Base-by-base conservation (phyloP, 2,329 filamentous ascomycete genomes). In the Xylariales sp. region DNA sequence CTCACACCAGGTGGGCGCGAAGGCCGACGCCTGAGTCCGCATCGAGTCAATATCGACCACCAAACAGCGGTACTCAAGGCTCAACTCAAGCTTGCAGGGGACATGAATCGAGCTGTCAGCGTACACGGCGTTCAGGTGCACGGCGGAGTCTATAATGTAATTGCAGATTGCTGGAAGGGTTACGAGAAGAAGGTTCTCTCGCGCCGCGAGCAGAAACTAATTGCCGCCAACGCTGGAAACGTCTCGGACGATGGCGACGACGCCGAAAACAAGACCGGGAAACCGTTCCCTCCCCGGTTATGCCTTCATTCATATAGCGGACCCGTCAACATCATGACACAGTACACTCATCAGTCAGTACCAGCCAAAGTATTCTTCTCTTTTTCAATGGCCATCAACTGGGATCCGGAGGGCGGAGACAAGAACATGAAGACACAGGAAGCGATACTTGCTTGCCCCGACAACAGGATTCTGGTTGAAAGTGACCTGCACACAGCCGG, bases 291-390 rank as follows among this genome's bases (percentile, higher is more conserved):
- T 4, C 89, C 90, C 1, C 73, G 90, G 7, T 84, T 97, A 58
- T 98, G 93, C 57, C 78, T 98, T 45, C 93, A 98, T 63, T 96
- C 90, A 0, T 98, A 89, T 63, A 94, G 86, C 35, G 91, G 88
- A 0, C 76, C 84, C 5, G 71, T 79, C 9, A 82, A 93, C 43
- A 75, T 83, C 22, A 66, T 96, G 27, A 82, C 77, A 49, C 88
- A 89, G 60, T 97, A 95, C 55, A 66, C 88, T 35, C 74, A 85
- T 48, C 77, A 79, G 1, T 70, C 76, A 1, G 79, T 93, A 7
- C 91, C 91, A 0, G 80, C 82, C 1, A 72, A 80, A 12, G 74
- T 97, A 15, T 98, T 82, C 63, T 90, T 95, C 53, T 95, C 89
- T 1, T 94, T 97, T 58, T 96, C 89, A 2, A 74, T 74, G 0